These are phyloP conservation scores for Paecilomyces sp. DNA, from an alignment of 2,329 filamentous ascomycete genomes.

Conservation along the genomic window DNA sequence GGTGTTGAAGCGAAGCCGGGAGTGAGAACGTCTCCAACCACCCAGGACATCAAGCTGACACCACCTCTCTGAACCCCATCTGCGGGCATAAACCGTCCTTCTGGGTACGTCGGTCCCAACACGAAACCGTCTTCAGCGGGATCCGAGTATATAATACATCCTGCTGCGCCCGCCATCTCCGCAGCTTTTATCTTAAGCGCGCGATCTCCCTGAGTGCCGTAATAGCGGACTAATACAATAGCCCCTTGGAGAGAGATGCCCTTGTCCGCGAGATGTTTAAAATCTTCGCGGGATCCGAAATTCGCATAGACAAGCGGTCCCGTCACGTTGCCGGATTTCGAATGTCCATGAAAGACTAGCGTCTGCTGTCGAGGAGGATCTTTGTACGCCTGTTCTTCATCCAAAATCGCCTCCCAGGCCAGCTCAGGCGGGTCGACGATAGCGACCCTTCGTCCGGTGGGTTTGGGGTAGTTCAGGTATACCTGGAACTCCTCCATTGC, in stretches of 20 bases:
- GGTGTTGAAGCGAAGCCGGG: conserved; percentile 65
- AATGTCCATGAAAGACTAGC: conserved; percentile 78
- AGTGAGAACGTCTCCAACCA: conserved; percentile 85
- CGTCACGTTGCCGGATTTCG: conserved; percentile 75
- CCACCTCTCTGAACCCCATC: conserved; percentile 77
- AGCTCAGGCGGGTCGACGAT: conserved; percentile 65
- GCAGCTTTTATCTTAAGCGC: conserved; percentile 85
- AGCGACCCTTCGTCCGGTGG: conserved; percentile 69
- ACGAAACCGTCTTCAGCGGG: conserved; percentile 76
- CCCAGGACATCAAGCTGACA: conserved; percentile 73
- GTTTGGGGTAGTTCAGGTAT: conserved; percentile 84
- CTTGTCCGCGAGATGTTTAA: conserved; percentile 61
- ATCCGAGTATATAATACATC: conserved; percentile 89
- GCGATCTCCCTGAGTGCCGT: conserved; percentile 64
- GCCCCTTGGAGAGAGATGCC: conserved; percentile 70
- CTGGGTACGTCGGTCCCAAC: conserved; percentile 64
- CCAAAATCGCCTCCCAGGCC: conserved; percentile 71
- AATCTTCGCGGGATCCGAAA: conserved; percentile 81
- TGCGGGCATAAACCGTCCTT: conserved; percentile 70
- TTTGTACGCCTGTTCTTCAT: conserved; percentile 68
- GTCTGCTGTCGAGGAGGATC: conserved; percentile 61
- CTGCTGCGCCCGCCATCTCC: conserved; percentile 74
- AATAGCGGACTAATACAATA: conserved; percentile 76
- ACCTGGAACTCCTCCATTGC: conserved; percentile 73
- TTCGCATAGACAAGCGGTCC: conserved; percentile 89